Evolutionary conservation across 2,329 filamentous ascomycete species (phyloP).

Genomic region (Hymenoscyphus occultus): DNA sequence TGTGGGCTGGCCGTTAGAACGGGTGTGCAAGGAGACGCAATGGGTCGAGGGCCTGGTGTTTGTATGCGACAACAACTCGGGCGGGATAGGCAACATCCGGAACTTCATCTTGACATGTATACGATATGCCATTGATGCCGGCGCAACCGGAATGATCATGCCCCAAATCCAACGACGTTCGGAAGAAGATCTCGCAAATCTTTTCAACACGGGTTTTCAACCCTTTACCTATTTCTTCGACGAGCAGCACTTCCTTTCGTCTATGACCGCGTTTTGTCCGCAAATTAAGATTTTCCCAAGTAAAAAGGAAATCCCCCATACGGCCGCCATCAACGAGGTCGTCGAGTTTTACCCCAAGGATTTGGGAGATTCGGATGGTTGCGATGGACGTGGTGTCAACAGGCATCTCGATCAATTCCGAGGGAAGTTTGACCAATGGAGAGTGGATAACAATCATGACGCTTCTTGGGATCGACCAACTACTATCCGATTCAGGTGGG

Average conservation of each 20-base stretch:
- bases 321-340: constrained; percentile 36
- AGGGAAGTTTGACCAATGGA: constrained; percentile 30
- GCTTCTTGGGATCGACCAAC: constrained; percentile 22
- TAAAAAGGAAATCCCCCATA: constrained; percentile 40
- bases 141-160: constrained; percentile 45
- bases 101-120: constrained; percentile 51
- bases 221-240: constrained; percentile 49
- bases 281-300: constrained; percentile 44
- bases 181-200: constrained; percentile 41
- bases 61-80: constrained; percentile 50
- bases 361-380: constrained; percentile 26
- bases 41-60: constrained; percentile 45
- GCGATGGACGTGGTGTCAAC: constrained; percentile 29
- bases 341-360: constrained; percentile 40
- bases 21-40: constrained; percentile 43
- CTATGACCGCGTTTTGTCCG: constrained; percentile 41
- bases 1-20: constrained; percentile 41
- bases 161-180: constrained; percentile 46
- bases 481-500: constrained; percentile 30
- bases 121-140: constrained; percentile 48
- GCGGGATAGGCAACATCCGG: constrained; percentile 50
- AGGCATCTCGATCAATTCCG: constrained; percentile 31
- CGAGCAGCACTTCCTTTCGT: constrained; percentile 43
- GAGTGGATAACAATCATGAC: constrained; percentile 19
- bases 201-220: constrained; percentile 40